Conservation (phyloP, 2,329 filamentous ascomycete species). For the Scedosporium apiospermum region DNA sequence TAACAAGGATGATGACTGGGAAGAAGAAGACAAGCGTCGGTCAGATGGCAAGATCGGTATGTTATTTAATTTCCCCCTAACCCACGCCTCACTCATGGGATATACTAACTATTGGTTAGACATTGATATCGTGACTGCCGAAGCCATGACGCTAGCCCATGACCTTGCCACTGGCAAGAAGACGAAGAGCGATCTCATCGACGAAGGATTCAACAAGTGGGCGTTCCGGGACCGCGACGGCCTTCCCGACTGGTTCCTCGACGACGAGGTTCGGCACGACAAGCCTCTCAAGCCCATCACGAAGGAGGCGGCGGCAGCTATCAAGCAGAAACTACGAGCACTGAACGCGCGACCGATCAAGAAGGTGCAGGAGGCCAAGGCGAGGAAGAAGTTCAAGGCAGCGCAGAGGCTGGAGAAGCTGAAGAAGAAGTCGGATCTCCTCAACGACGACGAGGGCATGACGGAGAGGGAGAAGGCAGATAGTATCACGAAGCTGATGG, state of each 20-base stretch:
- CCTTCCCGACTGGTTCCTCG: slow-evolving; percentile 94
- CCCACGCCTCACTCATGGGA: not conserved
- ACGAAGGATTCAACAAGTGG: slow-evolving; percentile 90
- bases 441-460: slow-evolving; percentile 83
- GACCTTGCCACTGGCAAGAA: slow-evolving; percentile 80
- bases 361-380: slow-evolving; percentile 95
- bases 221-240: slow-evolving; percentile 86
- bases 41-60: slow-evolving; percentile 54
- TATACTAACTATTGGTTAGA: slow-evolving; percentile 32
- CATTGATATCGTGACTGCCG: slow-evolving; percentile 98
- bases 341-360: slow-evolving; percentile 96
- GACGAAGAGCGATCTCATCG: slow-evolving; percentile 67
- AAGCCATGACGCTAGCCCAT: slow-evolving; percentile 96
- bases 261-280: slow-evolving; percentile 81
- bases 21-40: slow-evolving; percentile 52
- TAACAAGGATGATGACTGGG: slow-evolving; percentile 51
- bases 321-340: slow-evolving; percentile 88
- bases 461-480: slow-evolving; percentile 94
- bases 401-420: slow-evolving; percentile 87
- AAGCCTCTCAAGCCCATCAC: slow-evolving; percentile 81
- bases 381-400: slow-evolving; percentile 93
- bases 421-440: slow-evolving; percentile 88
- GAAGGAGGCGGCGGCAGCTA: slow-evolving; percentile 79
- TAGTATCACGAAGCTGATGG: slow-evolving; percentile 72
- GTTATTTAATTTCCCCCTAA: slow-evolving; percentile 9